A percentile compares a stretch with the other conserved stretches of the same genome.
phyloP scores from a whole-genome alignment of 2,329 filamentous ascomycete genomes.

The Botrytis deweyae region DNA sequence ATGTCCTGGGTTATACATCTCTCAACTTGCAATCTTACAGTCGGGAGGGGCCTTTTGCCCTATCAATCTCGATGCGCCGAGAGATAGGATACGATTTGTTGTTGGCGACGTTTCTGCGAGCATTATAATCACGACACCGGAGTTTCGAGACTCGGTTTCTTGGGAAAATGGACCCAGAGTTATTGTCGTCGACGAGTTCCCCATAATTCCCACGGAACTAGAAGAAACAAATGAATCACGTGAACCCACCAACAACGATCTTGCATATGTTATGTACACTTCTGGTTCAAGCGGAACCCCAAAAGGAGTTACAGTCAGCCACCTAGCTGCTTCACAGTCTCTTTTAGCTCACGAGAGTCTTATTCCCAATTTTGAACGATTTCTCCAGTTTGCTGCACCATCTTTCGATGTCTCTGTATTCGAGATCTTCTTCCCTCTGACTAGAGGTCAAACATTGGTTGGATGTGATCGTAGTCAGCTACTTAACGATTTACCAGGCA shows the following conservation, averaged over 20 bases:
- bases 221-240: constrained; percentile 17
- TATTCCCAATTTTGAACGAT: constrained; percentile 73
- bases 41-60: constrained; percentile 85
- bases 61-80: constrained; percentile 73
- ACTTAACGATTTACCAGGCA: constrained; percentile 70
- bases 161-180: constrained; percentile 40
- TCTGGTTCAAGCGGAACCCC: constrained; percentile 86
- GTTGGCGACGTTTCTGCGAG: constrained; percentile 70
- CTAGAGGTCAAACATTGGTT: constrained; percentile 70
- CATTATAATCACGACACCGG: constrained; percentile 63
- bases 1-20: constrained; percentile 72
- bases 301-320: constrained; percentile 83
- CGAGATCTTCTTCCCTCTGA: constrained; percentile 87
- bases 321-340: constrained; percentile 76
- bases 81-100: constrained; percentile 77
- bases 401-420: constrained; percentile 96
- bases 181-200: constrained; percentile 45
- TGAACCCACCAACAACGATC: constrained; percentile 30
- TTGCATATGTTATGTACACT: constrained; percentile 93
- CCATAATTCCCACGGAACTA: constrained; percentile 21
- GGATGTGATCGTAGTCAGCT: constrained; percentile 67
- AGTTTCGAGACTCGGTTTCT: constrained; percentile 45
- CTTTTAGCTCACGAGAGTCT: constrained; percentile 77
- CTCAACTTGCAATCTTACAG: constrained; percentile 75
- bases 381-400: constrained; percentile 87